Conservation (phyloP, 768 basidiomycete genomes). For the Baorangia bicolor region DNA sequence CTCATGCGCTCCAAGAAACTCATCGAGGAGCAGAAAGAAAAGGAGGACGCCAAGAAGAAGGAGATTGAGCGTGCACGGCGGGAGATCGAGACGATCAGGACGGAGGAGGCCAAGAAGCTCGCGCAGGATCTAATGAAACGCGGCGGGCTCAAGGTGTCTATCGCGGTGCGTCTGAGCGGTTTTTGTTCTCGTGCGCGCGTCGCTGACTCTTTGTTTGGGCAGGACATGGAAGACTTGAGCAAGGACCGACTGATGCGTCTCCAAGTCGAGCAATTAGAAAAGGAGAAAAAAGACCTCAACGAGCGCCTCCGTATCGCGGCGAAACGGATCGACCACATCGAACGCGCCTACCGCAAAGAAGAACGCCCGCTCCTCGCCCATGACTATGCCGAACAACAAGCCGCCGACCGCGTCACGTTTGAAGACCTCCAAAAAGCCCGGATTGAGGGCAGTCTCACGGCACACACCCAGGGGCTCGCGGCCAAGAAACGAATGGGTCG, state of each 20-base stretch:
- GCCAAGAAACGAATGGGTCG: conserved; percentile 73
- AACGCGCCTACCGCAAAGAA: conserved; percentile 92
- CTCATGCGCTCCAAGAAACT: conserved; percentile 62
- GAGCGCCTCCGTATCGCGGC: conserved; percentile 78
- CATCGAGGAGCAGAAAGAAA: conserved; percentile 57
- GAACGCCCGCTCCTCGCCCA: conserved; percentile 81
- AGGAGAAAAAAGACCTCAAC: conserved; percentile 87
- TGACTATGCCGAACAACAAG: conserved; percentile 88
- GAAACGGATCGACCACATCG: conserved; percentile 93
- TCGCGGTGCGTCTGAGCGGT: conserved; percentile 50
- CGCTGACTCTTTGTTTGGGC: neutral
- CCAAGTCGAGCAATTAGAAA: conserved; percentile 94
- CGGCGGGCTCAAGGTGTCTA: conserved; percentile 69
- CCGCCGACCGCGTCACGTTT: conserved; percentile 68
- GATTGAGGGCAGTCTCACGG: conserved; percentile 49
- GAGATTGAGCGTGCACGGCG: conserved; percentile 78
- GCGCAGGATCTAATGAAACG: conserved; percentile 80
- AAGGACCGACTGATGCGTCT: conserved; percentile 84
- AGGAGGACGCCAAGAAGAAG: conserved; percentile 59
- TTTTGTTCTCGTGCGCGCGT: neutral
- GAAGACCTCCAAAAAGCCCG: conserved; percentile 57
- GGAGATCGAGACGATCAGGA: conserved; percentile 59
- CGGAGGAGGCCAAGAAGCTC: conserved; percentile 82
- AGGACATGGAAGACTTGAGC: conserved; percentile 83
- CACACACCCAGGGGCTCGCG: conserved; percentile 65